phyloP scores from a whole-genome alignment of 2,329 filamentous ascomycete species.

The Colletotrichum sublineola region DNA sequence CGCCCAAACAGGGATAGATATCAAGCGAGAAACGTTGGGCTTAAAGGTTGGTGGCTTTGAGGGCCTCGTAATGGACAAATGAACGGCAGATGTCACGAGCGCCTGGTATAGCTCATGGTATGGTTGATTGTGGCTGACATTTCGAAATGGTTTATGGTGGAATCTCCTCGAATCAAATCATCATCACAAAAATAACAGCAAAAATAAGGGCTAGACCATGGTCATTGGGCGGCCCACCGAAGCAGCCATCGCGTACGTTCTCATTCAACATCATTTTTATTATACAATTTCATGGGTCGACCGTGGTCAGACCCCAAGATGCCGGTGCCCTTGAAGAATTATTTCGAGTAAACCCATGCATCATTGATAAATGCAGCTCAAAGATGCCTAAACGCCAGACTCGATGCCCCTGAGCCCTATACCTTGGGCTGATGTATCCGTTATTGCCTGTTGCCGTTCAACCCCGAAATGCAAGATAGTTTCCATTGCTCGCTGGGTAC shows the following conservation, averaged over 20 bases:
- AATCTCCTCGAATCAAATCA: not conserved
- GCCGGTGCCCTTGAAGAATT: conserved; percentile 10
- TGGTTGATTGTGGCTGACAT: not conserved
- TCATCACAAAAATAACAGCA: not conserved
- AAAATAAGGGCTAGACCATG: not conserved
- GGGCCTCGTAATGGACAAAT: not conserved
- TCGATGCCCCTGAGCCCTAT: conserved; percentile 28
- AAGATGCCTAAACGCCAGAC: conserved; percentile 36
- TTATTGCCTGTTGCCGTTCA: conserved; percentile 27
- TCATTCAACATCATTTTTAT: conserved; percentile 26
- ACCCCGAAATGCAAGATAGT: conserved; percentile 31
- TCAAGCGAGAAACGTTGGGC: not conserved
- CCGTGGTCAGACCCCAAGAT: conserved; percentile 17
- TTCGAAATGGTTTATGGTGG: not conserved
- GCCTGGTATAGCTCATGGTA: not conserved
- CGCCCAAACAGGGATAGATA: not conserved
- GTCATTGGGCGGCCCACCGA: conserved; percentile 1
- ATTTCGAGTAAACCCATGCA: conserved; percentile 23
- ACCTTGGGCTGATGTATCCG: conserved; percentile 24
- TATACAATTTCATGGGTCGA: conserved; percentile 23
- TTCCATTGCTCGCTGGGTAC: conserved; percentile 36
- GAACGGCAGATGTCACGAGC: not conserved
- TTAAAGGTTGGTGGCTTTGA: not conserved
- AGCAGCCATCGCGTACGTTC: not conserved
- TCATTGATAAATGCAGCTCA: conserved; percentile 23